These are phyloP conservation scores for Alternaria ethzedia DNA, from an alignment of 2,329 filamentous ascomycete genomes.

Conservation along the genomic window DNA sequence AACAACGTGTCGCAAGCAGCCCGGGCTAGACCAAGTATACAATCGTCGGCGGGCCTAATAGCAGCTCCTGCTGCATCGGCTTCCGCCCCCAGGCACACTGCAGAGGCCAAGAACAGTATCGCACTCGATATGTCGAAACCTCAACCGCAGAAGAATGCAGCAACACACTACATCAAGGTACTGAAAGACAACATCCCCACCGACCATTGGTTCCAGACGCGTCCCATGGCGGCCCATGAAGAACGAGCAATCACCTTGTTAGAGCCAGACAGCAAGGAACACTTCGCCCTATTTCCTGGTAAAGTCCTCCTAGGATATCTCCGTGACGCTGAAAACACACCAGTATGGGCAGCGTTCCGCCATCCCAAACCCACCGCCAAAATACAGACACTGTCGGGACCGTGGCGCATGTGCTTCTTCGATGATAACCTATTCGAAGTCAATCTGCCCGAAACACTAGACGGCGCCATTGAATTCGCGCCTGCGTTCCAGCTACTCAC, in stretches of 20 bases:
- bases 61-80: background rate
- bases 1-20: background rate
- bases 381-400: background rate
- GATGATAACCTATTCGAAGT: background rate
- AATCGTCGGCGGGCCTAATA: background rate
- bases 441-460: background rate
- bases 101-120: background rate
- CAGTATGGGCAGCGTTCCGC: background rate
- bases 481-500: background rate
- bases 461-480: background rate
- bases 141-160: background rate
- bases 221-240: background rate
- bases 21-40: background rate
- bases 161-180: background rate
- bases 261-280: background rate
- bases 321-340: background rate
- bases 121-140: background rate
- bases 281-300: background rate
- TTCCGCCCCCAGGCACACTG: background rate
- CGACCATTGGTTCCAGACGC: background rate
- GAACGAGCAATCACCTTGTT: background rate
- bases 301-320: background rate
- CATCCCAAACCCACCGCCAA: background rate
- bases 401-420: background rate
- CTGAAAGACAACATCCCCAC: background rate